phyloP scores from a whole-genome alignment of 352 stramenopile species.

The Phytophthora niederhauseri region DNA sequence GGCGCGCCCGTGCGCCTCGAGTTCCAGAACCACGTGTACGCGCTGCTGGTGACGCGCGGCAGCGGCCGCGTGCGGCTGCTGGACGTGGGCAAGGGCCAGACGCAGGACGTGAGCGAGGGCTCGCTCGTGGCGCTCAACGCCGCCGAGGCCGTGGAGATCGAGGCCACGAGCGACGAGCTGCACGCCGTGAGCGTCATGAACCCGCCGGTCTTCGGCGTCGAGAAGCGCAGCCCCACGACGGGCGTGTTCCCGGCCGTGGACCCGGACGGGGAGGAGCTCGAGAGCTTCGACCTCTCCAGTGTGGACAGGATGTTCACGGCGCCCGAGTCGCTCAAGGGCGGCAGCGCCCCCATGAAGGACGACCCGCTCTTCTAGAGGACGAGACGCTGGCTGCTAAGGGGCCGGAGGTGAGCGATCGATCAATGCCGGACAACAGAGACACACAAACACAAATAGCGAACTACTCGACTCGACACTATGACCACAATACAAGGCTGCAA shows the following conservation, averaged over 20 bases:
- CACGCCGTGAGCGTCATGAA: slow-evolving; percentile 86
- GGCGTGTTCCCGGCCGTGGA: slow-evolving; percentile 79
- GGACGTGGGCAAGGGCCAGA: slow-evolving; percentile 46
- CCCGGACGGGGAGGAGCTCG: slow-evolving; percentile 60
- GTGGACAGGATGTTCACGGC: slow-evolving; percentile 73
- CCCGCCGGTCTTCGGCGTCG: slow-evolving; percentile 64
- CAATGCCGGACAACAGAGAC: neutral
- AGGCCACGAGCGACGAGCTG: slow-evolving; percentile 65
- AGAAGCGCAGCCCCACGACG: slow-evolving; percentile 48
- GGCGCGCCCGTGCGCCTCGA: slow-evolving; percentile 53
- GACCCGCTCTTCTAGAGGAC: slow-evolving; percentile 69
- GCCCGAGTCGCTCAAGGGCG: slow-evolving; percentile 76
- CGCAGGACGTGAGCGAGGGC: slow-evolving; percentile 50
- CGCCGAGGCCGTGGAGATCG: slow-evolving; percentile 54
- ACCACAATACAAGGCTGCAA: slow-evolving; percentile 18
- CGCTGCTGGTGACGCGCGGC: slow-evolving; percentile 69
- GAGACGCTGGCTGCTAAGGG: neutral
- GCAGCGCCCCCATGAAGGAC: slow-evolving; percentile 81
- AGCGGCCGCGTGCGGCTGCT: slow-evolving; percentile 56
- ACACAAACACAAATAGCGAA: neutral
- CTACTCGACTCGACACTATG: slow-evolving; percentile 4
- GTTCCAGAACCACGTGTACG: slow-evolving; percentile 83
- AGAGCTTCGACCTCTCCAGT: slow-evolving; percentile 55
- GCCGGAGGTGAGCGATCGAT: slow-evolving; percentile 4
- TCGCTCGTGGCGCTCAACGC: slow-evolving; percentile 71